Base-by-base conservation (phyloP, 2,329 filamentous ascomycete species). In the Amesomyces nigricolor region DNA sequence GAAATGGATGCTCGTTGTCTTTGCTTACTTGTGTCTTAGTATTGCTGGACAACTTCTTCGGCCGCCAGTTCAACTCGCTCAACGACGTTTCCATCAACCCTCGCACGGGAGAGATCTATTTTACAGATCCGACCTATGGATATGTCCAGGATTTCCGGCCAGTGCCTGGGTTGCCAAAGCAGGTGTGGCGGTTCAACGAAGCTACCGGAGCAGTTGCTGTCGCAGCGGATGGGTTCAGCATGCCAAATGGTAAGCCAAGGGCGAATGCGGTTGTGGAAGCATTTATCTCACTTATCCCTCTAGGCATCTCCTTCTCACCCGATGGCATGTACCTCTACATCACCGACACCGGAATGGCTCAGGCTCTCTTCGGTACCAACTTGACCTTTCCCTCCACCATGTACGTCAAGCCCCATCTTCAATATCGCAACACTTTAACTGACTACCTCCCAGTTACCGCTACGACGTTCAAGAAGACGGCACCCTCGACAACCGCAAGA, bases 61-160 rank as follows among this genome's bases (percentile, higher is more conserved):
- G 82, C 16, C 75, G 80, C 2, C 73, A 78, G 40, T 85, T 85
- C 68, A 82, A 77, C 64, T 83, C 80, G 0, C 67, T 83, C 10
- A 85, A 85, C 59, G 82, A 86, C 57, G 72, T 80, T 0, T 72
- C 75, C 1, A 64, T 81, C 53, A 75, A 83, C 60, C 73, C 80
- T 30, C 65, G 67, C 10, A 82, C 77, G 54, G 73, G 75, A n/a
- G 75, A 81, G 26, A 69, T 86, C n/a, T 86, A 83, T 71, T 85
- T 86, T 62, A 86, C 82, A 1, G 82, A 86, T 56, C 77, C 79
- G 0, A 72, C 76, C 7, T 86, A 86, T 60, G 83, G 80, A 3
- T 79, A 73, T 57, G 71, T 79, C 42, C 82, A 85, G 63, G 72
- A 79, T 22, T 84, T 85, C 61, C 73, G 82, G 0, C 77, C 77